These are phyloP conservation scores for Platanthera guangdongensis DNA, from an alignment of 106 monocot species.

Conservation along the genomic window DNA sequence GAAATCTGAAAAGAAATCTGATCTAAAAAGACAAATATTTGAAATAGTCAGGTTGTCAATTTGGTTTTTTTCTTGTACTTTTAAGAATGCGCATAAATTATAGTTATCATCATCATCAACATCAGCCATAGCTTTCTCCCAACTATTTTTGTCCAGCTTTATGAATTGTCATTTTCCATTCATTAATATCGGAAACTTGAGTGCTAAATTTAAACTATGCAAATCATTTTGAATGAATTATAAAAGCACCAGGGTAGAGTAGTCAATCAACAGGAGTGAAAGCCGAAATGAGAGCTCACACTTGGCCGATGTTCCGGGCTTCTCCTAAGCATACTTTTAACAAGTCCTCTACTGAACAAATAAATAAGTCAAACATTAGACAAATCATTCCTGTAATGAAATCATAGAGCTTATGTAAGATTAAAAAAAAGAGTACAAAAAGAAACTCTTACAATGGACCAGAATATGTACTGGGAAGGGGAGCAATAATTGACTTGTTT, in stretches of 20 bases:
- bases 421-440: not conserved
- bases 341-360: slow-evolving; percentile 72
- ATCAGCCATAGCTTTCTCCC: no score
- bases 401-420: not conserved
- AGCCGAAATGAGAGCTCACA: slow-evolving; percentile 35
- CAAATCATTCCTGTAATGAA: not conserved
- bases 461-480: slow-evolving; percentile 81
- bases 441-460: slow-evolving; percentile 70
- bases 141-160: no score
- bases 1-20: no score
- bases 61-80: not conserved
- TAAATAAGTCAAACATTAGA: slow-evolving; percentile 8
- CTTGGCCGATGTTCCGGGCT: slow-evolving; percentile 92
- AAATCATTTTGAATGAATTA: no score
- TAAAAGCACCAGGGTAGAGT: not conserved
- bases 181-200: no score
- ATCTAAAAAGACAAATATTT: no score
- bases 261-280: not conserved
- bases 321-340: slow-evolving; percentile 95
- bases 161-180: no score
- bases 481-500: slow-evolving; percentile 88
- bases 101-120: no score
- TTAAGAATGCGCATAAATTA: not conserved
- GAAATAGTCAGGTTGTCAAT: no score
- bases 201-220: no score